Percentiles rank a stretch among this genome's conserved stretches.
These are phyloP conservation scores for Inonotus hispidus DNA, from an alignment of 1,284 basidiomycete genomes.

Conservation along the genomic window DNA sequence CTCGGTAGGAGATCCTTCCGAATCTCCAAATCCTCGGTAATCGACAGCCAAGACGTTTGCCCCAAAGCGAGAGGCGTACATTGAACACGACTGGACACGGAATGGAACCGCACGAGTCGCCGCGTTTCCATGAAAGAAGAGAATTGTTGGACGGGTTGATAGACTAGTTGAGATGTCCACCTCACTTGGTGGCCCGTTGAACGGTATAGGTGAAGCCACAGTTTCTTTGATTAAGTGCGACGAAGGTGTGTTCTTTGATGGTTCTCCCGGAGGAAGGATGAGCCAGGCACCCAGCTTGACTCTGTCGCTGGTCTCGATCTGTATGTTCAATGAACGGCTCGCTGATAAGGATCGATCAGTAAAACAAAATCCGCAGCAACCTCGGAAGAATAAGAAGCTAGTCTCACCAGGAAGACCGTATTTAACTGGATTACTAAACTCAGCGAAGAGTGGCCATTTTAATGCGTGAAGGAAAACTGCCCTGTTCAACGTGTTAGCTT, in stretches of 20 bases:
- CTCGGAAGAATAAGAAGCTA: neutral
- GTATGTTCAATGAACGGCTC: constrained; percentile 65
- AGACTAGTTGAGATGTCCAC: constrained; percentile 45
- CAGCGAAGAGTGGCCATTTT: constrained; percentile 56
- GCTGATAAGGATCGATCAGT: constrained; percentile 6
- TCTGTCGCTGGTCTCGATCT: constrained; percentile 71
- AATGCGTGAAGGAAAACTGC: constrained; percentile 65
- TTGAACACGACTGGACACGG: constrained; percentile 59
- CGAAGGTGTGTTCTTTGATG: constrained; percentile 38
- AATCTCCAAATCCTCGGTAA: constrained; percentile 92
- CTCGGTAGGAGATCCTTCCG: constrained; percentile 72
- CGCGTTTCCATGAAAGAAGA: constrained; percentile 91
- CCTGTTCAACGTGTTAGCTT: constrained; percentile 28
- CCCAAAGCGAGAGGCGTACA: constrained; percentile 55
- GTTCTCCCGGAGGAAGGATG: constrained; percentile 64
- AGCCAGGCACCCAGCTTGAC: constrained; percentile 87
- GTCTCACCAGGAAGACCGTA: constrained; percentile 74
- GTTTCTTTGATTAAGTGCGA: too few relatives aligned
- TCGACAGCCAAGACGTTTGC: constrained; percentile 83
- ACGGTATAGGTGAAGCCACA: constrained; percentile 22
- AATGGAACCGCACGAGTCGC: constrained; percentile 65
- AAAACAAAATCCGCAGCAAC: neutral
- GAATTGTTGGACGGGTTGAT: constrained; percentile 60
- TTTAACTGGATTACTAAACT: constrained; percentile 63
- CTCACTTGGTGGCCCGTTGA: constrained; percentile 26